Conservation (phyloP, 116 monocot genomes). For the Dioscorea cayenensis region DNA sequence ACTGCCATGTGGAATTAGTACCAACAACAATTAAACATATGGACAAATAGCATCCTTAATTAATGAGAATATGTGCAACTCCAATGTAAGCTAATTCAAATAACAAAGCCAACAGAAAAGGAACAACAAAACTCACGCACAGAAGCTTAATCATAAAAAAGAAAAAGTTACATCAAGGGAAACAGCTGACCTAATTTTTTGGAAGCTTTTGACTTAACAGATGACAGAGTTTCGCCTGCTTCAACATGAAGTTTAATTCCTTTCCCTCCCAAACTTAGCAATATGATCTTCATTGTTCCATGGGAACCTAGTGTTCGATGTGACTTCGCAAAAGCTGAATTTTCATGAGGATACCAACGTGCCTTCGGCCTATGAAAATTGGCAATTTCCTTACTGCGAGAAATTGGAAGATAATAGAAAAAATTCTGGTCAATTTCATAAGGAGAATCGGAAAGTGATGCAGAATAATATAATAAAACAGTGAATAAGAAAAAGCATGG, state of each 20-base stretch:
- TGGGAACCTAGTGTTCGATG: constrained; percentile 29
- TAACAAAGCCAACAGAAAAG: not conserved
- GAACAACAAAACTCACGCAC: no score
- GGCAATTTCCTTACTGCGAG: constrained; percentile 85
- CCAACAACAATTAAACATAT: not conserved
- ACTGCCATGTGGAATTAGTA: not conserved
- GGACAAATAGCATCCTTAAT: not conserved
- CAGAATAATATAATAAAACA: constrained; percentile 1
- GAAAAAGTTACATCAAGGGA: not conserved
- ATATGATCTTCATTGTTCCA: constrained; percentile 65
- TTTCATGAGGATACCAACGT: constrained; percentile 84
- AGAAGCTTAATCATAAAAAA: not conserved
- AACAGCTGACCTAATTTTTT: constrained; percentile 70
- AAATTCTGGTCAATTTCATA: not conserved
- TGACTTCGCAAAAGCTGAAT: constrained; percentile 48
- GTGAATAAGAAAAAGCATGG: not conserved
- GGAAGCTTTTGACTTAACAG: constrained; percentile 59
- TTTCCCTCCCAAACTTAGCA: constrained; percentile 70
- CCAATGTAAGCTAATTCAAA: not conserved
- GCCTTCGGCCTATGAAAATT: constrained; percentile 96
- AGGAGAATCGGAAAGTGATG: not conserved
- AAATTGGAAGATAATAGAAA: not conserved
- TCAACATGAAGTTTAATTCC: constrained; percentile 53
- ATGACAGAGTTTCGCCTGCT: constrained; percentile 58
- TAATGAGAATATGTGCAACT: constrained; percentile 1